A percentile compares a stretch with the other conserved stretches of the same genome.
Conservation (phyloP, 2,329 filamentous ascomycete genomes). For the Neofusicoccum sp. region DNA sequence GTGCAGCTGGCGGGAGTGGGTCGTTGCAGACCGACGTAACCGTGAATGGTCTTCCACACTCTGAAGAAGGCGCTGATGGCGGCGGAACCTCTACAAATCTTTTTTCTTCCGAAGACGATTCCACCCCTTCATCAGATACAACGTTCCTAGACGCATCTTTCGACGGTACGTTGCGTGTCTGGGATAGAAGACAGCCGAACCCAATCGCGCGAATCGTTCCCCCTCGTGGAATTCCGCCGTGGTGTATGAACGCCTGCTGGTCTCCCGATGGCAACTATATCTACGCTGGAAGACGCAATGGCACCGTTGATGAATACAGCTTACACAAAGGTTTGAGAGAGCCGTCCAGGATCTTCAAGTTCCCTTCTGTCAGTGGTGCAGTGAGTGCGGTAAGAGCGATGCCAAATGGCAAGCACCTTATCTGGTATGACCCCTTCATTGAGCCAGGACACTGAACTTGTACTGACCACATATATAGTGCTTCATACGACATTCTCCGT, state of each 20-base stretch:
- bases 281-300: slow-evolving; percentile 87
- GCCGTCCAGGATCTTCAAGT: slow-evolving; percentile 79
- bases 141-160: slow-evolving; percentile 89
- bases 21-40: not conserved
- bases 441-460: not conserved
- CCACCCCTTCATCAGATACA: slow-evolving; percentile 63
- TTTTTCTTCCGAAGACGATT: slow-evolving; percentile 39
- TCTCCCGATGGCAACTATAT: slow-evolving; percentile 93
- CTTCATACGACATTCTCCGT: slow-evolving; percentile 89
- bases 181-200: slow-evolving; percentile 78
- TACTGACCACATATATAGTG: slow-evolving; percentile 53
- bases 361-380: slow-evolving; percentile 84
- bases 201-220: slow-evolving; percentile 80
- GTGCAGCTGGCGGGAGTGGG: not conserved
- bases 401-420: slow-evolving; percentile 87
- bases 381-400: slow-evolving; percentile 88
- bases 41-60: slow-evolving; percentile 53
- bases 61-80: slow-evolving; percentile 46
- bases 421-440: slow-evolving; percentile 62
- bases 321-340: slow-evolving; percentile 77
- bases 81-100: slow-evolving; percentile 15
- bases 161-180: slow-evolving; percentile 86
- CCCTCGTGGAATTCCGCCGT: slow-evolving; percentile 77
- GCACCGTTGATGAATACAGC: slow-evolving; percentile 92
- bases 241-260: slow-evolving; percentile 98